Evolutionary conservation across 106 monocot genomes (phyloP), one percentile per base, ranked within the genome.

Genomic region (Dioscorea dumetorum): DNA sequence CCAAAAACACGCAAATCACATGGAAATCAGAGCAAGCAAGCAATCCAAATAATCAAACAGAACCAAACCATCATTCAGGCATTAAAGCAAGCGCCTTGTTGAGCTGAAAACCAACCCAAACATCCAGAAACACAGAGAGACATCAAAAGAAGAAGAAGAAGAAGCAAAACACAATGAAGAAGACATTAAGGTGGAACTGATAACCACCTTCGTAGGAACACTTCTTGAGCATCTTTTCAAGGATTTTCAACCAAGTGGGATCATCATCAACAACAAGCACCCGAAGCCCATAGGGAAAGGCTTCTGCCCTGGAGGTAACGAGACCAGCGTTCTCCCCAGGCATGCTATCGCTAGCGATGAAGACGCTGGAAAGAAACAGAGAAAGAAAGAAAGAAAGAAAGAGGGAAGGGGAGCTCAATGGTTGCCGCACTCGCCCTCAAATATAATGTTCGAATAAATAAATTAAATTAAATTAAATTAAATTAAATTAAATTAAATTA

Each of bases 201-300:
- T 62, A 28, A 57, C 54, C 68, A 88, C 88, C 88, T 81, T 88
- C 84, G 76, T 84, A 88, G 19, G 78, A 84, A 75, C 88, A 88
- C 78, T 88, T 88, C 50, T 73, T 64, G 72, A 88, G 88, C 88
- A 88, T 88, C 81, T 84, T 88, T 58, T 88, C 88, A 2, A 88
- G 66, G 56, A 88, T 88, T 77, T 88, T 88, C 59, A 88, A 34
- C 88, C 88, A 88, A 12, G 88, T 88, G 49, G 81, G 81, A 49
- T 88, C 88, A 72, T 88, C 88, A 49, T 88, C 88, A 0, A 88
- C 88, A 8, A 88, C 84, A 12, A 88, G 73, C 67, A 88, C 88
- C 14, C 88, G 70, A 24, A 88, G 84, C 0, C 88, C 88, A 49
- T 65, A 21, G 0, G 88, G 88, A 60, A 88, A 88, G 49, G 76